Conservation (phyloP, 768 basidiomycete genomes). For the Tricholoma matsutake region DNA sequence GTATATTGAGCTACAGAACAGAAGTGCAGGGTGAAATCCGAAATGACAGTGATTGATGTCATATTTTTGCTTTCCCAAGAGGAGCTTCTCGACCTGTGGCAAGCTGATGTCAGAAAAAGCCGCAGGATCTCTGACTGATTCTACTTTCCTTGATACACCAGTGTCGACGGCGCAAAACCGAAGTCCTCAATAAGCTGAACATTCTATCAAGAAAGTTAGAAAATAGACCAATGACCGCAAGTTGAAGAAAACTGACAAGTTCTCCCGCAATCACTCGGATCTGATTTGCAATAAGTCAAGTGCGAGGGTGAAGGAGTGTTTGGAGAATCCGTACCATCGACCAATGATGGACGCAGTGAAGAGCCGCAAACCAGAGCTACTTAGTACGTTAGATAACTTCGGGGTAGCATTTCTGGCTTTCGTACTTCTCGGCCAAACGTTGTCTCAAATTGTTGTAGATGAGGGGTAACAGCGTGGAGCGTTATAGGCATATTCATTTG, state of each 20-base stretch:
- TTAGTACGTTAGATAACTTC: neutral
- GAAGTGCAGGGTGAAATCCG: slow-evolving; percentile 1
- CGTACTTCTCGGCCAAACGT: slow-evolving; percentile 80
- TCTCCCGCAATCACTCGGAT: slow-evolving; percentile 84
- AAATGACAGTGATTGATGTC: slow-evolving; percentile 6
- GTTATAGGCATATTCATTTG: slow-evolving; percentile 59
- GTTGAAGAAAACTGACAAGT: slow-evolving; percentile 44
- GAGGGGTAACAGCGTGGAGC: slow-evolving; percentile 79
- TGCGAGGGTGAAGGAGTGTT: neutral
- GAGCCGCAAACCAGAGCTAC: slow-evolving; percentile 81
- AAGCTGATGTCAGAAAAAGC: slow-evolving; percentile 8
- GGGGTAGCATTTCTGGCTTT: neutral
- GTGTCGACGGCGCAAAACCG: slow-evolving; percentile 83
- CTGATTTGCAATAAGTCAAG: slow-evolving; percentile 31
- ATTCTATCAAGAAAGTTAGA: slow-evolving; percentile 38
- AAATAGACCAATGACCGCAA: neutral
- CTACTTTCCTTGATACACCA: slow-evolving; percentile 63
- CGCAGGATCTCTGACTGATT: neutral
- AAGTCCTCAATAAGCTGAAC: slow-evolving; percentile 72
- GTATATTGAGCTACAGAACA: neutral
- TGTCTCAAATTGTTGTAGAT: slow-evolving; percentile 70
- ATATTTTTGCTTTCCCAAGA: slow-evolving; percentile 66
- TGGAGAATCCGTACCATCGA: slow-evolving; percentile 61
- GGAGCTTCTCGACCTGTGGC: slow-evolving; percentile 48
- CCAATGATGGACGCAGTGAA: slow-evolving; percentile 91